Base-by-base conservation (phyloP, 2,329 filamentous ascomycete genomes). In the Microcera coccophila region DNA sequence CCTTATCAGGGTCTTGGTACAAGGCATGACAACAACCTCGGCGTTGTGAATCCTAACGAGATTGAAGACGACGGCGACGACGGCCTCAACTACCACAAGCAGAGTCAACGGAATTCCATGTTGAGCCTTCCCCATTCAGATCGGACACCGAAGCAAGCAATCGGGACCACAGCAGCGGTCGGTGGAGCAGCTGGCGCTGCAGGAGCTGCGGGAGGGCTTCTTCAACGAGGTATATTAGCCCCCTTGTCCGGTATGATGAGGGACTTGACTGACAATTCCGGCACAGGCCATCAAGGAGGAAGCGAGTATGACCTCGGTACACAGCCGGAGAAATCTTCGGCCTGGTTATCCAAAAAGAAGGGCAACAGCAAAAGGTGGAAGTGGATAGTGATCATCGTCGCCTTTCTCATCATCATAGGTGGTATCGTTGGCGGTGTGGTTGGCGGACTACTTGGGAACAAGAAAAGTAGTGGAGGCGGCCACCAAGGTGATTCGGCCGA, bases 41-140 rank as follows among this genome's bases (percentile, higher is more conserved):
- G 78, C 29, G 69, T 78, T 2, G 76, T 93, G 45, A 83, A 95
- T 61, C 89, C 90, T 3, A 81, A 86, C 57, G 82, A 84, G 12
- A 90, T 95, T 50, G 79, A 78, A 17, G 90, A 95, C 62, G 90
- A 96, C 59, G 89, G 87, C 20, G 90, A 95, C 58, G 90, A 95
- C 61, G 89, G 85, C 2, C 75, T 93, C 39, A 74, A 78, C 4
- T 82, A 78, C 54, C 68, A 64, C 38, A 66, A 62, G 36, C 60
- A 57, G 34, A 62, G 58, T 29, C 59, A 65, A 62, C 74, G 77
- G 46, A 76, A 72, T 50, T 82, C 84, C 26, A 76, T 84, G 62
- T 65, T 84, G 26, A 81, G 78, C 45, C 66, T 81, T 3, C 73
- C 74, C 8, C 68, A 71, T 29, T 70, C 73, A 17, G 63, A 65